Evolutionary conservation across 768 basidiomycete species (phyloP), one percentile per base, ranked within the genome.

Genomic region (Suillus decipiens): DNA sequence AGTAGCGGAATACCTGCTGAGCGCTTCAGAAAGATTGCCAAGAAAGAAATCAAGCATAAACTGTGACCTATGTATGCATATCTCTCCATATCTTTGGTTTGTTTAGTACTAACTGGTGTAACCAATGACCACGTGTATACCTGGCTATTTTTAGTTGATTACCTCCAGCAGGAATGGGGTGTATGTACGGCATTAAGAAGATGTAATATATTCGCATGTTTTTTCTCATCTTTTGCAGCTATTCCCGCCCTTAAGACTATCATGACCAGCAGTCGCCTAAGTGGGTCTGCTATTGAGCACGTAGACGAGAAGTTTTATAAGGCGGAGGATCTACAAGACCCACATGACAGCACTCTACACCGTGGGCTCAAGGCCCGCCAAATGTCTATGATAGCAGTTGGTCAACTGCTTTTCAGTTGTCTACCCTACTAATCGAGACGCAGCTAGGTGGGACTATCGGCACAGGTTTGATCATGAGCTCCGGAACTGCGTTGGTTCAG

Each of bases 11-110:
- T 85, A 45, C 89, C 89, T 11, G 42, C 63, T 1, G 71, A 73
- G 64, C 82, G 83, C 53, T 92, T 90, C 66, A 73, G 67, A 28
- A 82, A 79, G 71, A 82, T 90, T 61, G 82, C 86, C 22, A 80
- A 70, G 55, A 89, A 84, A 69, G 86, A 90, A 73, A 84, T 89
- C 66, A 86, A 76, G 65, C 88, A 89, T 69, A 89, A 88, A 67
- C 71, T 89, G 42, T 89, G 70, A 73, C 6, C 37, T 4, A 33
- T 53, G 60, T 43, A 41, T 42, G 22, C 41, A 41, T 48, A 39
- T 48, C 19, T 45, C 9, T 19, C 19, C 36, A 55, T 50, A 31
- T 45, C 50, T 39, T 17, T 24, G 17, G 9, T 39, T 31, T 56
- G 22, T 28, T 28, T 28, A 28, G 28, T 28, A 28, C 3, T 28